Conservation (phyloP, 1,284 basidiomycete genomes). For the Marasmius sp. region DNA sequence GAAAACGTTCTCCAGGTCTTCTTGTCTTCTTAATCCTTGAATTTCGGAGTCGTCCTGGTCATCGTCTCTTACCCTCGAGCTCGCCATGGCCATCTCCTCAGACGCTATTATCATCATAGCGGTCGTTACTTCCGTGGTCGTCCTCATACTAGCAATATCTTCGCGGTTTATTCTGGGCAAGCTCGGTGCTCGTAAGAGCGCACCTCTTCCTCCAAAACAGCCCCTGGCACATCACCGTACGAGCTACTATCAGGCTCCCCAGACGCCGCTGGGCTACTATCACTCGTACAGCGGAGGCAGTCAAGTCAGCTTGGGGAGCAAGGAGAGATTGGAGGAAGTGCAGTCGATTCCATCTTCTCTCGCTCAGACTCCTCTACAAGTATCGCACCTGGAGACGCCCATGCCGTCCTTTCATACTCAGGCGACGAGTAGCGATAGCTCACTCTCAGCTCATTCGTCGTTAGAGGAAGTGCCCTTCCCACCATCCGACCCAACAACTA, state of each 20-base stretch:
- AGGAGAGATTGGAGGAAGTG: background rate
- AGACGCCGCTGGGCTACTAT: background rate
- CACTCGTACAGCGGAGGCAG: background rate
- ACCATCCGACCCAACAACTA: background rate
- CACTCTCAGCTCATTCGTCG: background rate
- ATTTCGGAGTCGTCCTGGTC: too few relatives aligned
- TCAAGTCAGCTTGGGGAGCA: background rate
- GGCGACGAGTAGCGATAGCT: background rate
- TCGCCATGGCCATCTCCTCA: background rate
- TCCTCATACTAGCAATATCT: background rate
- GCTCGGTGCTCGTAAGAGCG: background rate
- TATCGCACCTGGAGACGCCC: background rate
- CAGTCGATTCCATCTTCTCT: background rate
- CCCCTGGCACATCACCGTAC: slow-evolving; percentile 1
- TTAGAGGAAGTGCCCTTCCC: background rate
- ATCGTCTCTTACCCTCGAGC: too few relatives aligned
- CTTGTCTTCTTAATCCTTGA: too few relatives aligned
- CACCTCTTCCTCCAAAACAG: background rate
- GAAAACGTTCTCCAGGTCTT: too few relatives aligned
- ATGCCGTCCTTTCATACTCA: background rate
- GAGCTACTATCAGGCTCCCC: background rate
- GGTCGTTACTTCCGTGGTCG: background rate
- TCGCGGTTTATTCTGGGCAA: background rate
- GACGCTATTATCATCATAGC: background rate
- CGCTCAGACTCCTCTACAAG: background rate